Percentiles rank a stretch among this genome's conserved stretches.
Evolutionary conservation across 345 rosid genomes (phyloP).

Genomic region (Triadica sebifera): DNA sequence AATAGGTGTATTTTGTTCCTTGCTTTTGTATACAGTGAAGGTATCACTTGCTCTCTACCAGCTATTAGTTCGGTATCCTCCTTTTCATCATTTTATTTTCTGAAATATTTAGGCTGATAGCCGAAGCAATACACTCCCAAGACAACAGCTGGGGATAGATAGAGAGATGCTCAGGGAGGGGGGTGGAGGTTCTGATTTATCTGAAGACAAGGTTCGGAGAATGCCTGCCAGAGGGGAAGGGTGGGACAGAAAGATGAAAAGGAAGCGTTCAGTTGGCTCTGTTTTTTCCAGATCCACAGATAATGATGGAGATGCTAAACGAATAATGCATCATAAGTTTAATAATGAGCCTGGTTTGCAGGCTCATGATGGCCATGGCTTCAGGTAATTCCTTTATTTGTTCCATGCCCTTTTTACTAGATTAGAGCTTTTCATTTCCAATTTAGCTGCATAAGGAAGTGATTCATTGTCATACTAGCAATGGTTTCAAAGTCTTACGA

Average conservation of each 20-base stretch:
- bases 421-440: not conserved
- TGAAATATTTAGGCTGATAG: conserved; percentile 38
- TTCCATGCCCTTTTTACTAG: not conserved
- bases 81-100: conserved; percentile 8
- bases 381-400: conserved; percentile 36
- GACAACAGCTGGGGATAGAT: conserved; percentile 47
- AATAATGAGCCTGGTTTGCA: conserved; percentile 40
- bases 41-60: not conserved
- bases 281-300: conserved; percentile 42
- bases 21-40: not conserved
- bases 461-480: not conserved
- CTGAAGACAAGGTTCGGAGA: conserved; percentile 49
- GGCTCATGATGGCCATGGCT: conserved; percentile 37
- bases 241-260: conserved; percentile 59
- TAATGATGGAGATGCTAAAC: conserved; percentile 43
- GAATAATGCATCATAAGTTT: conserved; percentile 37
- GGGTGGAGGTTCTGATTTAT: conserved; percentile 39
- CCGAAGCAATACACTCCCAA: conserved; percentile 30
- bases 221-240: conserved; percentile 59
- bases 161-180: conserved; percentile 42
- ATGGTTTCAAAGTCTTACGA: not conserved
- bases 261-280: conserved; percentile 48
- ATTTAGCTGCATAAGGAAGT: not conserved
- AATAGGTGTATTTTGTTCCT: not conserved
- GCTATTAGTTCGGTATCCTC: not conserved